Evolutionary conservation across 345 rosid species (phyloP).

Genomic region (Psidium friedrichsthalianum): DNA sequence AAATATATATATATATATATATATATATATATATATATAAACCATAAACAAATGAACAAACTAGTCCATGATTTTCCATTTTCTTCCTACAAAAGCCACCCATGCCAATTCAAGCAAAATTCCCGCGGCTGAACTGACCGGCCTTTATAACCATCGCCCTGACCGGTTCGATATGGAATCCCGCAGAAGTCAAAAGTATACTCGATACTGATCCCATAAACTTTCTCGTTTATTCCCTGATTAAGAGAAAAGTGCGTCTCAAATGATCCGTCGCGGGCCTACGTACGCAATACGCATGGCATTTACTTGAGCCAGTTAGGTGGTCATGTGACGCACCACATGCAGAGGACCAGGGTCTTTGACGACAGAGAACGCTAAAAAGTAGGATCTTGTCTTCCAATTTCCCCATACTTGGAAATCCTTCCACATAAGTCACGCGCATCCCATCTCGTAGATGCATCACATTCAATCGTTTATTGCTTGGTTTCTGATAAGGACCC

Average conservation of each 20-base stretch:
- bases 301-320: not conserved
- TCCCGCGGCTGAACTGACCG: not conserved
- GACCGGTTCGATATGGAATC: not conserved
- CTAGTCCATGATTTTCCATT: not conserved
- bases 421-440: not conserved
- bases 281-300: not conserved
- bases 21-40: no score
- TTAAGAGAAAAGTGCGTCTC: not conserved
- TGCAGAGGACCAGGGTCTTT: not conserved
- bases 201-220: not conserved
- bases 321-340: not conserved
- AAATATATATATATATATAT: no score
- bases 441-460: not conserved
- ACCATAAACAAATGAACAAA: not conserved
- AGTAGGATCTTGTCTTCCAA: not conserved
- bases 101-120: not conserved
- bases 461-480: not conserved
- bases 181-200: not conserved
- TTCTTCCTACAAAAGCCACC: not conserved
- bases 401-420: not conserved
- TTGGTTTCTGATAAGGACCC: not conserved
- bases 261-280: not conserved
- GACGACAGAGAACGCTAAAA: not conserved
- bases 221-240: not conserved
- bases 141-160: not conserved